phyloP scores from a whole-genome alignment of 208 protist genomes.

The Trypanosoma platydactyli region DNA sequence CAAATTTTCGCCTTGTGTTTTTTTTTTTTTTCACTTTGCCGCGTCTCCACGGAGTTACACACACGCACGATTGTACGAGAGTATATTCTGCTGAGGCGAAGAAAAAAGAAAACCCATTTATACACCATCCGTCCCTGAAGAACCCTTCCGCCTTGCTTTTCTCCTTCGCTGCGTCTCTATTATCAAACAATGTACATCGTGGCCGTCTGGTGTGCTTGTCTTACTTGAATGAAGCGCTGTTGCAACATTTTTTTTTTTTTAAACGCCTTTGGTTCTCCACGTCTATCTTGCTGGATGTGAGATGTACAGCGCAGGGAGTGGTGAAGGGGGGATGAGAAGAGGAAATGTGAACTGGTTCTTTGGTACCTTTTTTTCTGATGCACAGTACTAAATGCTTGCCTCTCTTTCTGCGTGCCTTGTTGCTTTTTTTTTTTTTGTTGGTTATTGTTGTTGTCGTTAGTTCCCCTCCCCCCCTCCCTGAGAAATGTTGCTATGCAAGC shows the following conservation, averaged over 20 bases:
- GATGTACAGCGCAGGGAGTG: no score
- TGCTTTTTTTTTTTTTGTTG: background rate
- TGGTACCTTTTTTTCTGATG: no score
- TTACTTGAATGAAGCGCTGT: no score
- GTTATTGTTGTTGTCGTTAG: background rate
- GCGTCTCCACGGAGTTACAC: slow-evolving; percentile 1
- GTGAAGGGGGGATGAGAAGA: no score
- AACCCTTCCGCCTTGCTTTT: background rate
- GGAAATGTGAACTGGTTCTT: no score
- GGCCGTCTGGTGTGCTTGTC: no score
- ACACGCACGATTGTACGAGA: background rate
- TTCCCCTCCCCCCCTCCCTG: background rate
- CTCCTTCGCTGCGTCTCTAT: background rate
- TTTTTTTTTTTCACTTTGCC: slow-evolving; percentile 6
- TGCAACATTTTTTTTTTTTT: no score
- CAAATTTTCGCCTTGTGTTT: slow-evolving; percentile 10
- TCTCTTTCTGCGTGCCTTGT: background rate
- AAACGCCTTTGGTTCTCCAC: no score
- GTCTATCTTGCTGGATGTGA: no score
- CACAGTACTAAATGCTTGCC: background rate
- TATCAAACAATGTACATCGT: no score
- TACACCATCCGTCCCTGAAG: background rate
- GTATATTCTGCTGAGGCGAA: no score
- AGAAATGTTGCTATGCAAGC: slow-evolving; percentile 69
- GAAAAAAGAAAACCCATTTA: slow-evolving; percentile 5